phyloP scores from a whole-genome alignment of 179 eudicot genomes.

The Drosera spatulata region DNA sequence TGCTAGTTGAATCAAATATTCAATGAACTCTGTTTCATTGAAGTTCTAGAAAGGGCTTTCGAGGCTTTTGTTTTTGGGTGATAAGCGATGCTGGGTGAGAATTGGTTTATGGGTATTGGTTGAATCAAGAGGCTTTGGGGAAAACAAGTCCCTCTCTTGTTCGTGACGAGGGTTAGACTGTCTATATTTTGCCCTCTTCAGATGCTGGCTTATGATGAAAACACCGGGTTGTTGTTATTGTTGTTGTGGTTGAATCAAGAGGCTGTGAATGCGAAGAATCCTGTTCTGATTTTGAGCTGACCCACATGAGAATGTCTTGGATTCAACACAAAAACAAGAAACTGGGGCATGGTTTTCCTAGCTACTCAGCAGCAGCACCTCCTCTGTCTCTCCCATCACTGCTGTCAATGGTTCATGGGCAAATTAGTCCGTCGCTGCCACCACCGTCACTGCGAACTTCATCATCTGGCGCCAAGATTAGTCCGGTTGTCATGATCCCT shows the following conservation, averaged over 20 bases:
- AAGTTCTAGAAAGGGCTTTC: too few species aligned
- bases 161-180: too few species aligned
- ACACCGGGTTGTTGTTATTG: too few species aligned
- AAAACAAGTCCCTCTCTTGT: neutral
- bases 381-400: neutral
- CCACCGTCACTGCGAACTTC: neutral
- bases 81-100: too few species aligned
- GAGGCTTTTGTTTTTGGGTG: too few species aligned
- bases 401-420: neutral
- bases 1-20: too few species aligned
- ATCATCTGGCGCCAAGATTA: neutral
- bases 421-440: neutral
- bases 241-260: neutral
- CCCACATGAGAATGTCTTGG: neutral
- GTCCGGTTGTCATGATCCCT: neutral
- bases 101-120: too few species aligned
- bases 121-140: neutral
- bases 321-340: neutral
- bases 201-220: too few species aligned
- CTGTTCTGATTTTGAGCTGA: constrained; percentile 2
- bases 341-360: neutral
- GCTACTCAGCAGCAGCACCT: neutral
- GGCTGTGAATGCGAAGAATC: neutral
- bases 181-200: too few species aligned
- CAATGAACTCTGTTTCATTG: too few species aligned